Percentiles rank a stretch among this genome's conserved stretches.
Conservation (phyloP, 202 grass and related monocot genomes). For the Dendrocalamus latiflorus region DNA sequence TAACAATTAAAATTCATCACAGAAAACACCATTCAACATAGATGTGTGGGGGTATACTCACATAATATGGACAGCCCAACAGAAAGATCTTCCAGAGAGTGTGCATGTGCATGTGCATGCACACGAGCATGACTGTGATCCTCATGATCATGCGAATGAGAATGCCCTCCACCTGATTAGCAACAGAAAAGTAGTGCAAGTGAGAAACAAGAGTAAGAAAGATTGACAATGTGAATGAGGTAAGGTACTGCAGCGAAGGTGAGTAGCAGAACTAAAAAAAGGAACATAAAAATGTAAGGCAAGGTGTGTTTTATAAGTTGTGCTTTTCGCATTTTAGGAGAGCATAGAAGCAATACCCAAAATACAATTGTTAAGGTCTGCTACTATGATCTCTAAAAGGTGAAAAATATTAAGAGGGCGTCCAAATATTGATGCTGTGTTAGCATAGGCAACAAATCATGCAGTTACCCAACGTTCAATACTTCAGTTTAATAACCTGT, state of each 20-base stretch:
- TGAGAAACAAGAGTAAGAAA: too few relatives aligned
- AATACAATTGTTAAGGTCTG: background rate
- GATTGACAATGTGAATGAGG: too few relatives aligned
- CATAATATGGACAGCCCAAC: too few relatives aligned
- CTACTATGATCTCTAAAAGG: background rate
- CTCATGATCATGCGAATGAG: too few relatives aligned
- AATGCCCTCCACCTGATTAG: too few relatives aligned
- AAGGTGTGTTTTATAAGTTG: background rate
- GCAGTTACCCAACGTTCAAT: background rate
- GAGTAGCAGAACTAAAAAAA: background rate
- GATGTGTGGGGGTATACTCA: conserved; percentile 21
- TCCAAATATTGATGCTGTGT: background rate
- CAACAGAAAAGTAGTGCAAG: too few relatives aligned
- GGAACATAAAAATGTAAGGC: background rate
- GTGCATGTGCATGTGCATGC: too few relatives aligned
- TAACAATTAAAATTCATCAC: too few relatives aligned
- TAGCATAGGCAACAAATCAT: background rate
- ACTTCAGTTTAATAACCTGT: background rate
- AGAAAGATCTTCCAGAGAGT: too few relatives aligned
- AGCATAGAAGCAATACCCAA: background rate
- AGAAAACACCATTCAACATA: background rate
- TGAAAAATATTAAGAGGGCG: background rate
- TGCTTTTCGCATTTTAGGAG: background rate
- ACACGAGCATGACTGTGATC: too few relatives aligned
- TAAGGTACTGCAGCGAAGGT: too few relatives aligned